These are phyloP conservation scores for Aspergillus alliaceus DNA, from an alignment of 2,329 filamentous ascomycete genomes.

Conservation along the genomic window DNA sequence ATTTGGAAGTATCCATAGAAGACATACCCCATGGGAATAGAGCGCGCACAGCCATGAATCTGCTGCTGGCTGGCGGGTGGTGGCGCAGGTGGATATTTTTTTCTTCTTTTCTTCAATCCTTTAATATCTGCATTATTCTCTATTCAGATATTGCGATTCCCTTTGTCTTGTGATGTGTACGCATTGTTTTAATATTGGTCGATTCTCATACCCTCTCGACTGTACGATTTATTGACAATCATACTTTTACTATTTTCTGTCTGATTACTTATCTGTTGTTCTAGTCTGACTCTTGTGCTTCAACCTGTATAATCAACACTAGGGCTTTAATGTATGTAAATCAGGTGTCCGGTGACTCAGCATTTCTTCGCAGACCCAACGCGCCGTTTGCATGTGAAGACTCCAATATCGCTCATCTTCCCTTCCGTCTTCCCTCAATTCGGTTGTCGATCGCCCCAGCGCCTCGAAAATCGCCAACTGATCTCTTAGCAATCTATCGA, in stretches of 20 bases:
- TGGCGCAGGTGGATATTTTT: constrained; percentile 6
- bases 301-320: neutral
- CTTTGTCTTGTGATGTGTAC: constrained; percentile 8
- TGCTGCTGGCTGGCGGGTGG: constrained; percentile 7
- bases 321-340: neutral
- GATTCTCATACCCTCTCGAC: constrained; percentile 8
- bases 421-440: constrained; percentile 6
- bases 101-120: constrained; percentile 1
- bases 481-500: constrained; percentile 58
- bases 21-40: neutral
- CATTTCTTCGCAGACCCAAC: constrained; percentile 45
- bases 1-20: neutral
- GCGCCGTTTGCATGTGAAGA: constrained; percentile 45
- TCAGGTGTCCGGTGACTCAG: constrained; percentile 18
- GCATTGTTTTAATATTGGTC: constrained; percentile 9
- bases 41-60: constrained; percentile 3
- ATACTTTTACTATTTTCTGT: neutral
- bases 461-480: constrained; percentile 62
- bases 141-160: neutral
- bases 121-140: neutral
- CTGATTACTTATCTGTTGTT: no score
- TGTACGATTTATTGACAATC: constrained; percentile 5
- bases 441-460: constrained; percentile 42
- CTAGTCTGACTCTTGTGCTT: no score
- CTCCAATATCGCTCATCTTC: constrained; percentile 35